Base-by-base conservation (phyloP, 179 eudicot genomes). In the Heliamphora pulchella region DNA sequence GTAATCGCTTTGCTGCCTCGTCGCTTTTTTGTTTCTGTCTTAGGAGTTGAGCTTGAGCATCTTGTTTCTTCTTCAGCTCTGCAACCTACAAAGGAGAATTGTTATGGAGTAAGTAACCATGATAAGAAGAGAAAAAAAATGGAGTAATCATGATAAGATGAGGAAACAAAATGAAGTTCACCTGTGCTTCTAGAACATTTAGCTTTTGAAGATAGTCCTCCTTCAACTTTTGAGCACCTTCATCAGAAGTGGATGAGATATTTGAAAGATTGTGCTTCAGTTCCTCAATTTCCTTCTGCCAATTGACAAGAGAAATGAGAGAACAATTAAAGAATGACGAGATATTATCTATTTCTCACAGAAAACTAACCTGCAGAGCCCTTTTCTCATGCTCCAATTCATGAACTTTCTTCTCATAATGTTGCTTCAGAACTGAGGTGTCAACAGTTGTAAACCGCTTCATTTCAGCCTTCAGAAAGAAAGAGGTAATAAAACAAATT, bases 1-100 rank as follows among this genome's bases (percentile, higher is more conserved):
- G 98, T 64, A 96, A 85, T 76, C 97, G 82, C 81, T 82, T 96
- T 57, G 99, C 98, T 71, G 98, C 98, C 74, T 96, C 99, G 61
- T 96, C 99, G 73, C 99, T 91, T 81, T 89, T 96, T 77, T 96
- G 99, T 72, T 96, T 96, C 82, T 96, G 98, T 82, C 94, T 85
- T 73, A 94, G 77, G 15, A 96, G 85, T 84, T 96, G 98, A 85
- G 97, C 92, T 83, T 96, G 99, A 78, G 97, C 96, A 81, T 94
- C 99, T 84, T 96, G 99, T 77, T 94, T 96, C 88, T 92, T 96
- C 89, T 92, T 94, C 81, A 96, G 76, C 76, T 85, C 94, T 70
- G 95, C 85, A 74, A 96, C 99, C 99, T 96, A 87, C 65, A 85
- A 70, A 50, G 47, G 15, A 77, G 3, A 65, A 64, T 39, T 55